Evolutionary conservation across 2,329 filamentous ascomycete genomes (phyloP).

Genomic region (Phaeophleospora eucalypticola): DNA sequence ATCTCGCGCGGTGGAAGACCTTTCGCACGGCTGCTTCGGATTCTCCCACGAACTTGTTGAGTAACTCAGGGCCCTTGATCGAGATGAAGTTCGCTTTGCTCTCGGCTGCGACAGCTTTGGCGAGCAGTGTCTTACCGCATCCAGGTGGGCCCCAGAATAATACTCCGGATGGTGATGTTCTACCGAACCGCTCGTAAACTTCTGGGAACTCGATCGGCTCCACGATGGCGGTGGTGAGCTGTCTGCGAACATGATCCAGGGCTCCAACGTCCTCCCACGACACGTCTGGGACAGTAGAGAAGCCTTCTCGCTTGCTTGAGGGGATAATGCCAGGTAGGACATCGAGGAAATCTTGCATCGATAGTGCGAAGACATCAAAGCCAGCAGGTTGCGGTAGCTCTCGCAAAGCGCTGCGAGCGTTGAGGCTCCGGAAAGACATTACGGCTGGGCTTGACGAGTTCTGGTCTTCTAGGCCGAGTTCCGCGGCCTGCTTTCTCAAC

Average conservation of each 20-base stretch:
- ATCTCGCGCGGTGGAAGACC: conserved; percentile 82
- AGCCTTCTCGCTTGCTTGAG: conserved; percentile 86
- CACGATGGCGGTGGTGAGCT: conserved; percentile 81
- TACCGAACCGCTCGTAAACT: conserved; percentile 70
- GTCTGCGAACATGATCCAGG: conserved; percentile 70
- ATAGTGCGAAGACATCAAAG: conserved; percentile 53
- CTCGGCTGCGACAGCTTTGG: conserved; percentile 93
- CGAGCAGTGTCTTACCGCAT: conserved; percentile 93
- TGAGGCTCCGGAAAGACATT: conserved; percentile 21
- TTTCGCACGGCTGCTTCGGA: conserved; percentile 89
- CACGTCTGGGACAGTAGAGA: conserved; percentile 87
- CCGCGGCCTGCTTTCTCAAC: conserved; percentile 37
- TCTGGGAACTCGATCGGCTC: conserved; percentile 81
- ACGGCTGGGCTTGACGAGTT: conserved; percentile 10
- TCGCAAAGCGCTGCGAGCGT: conserved; percentile 45
- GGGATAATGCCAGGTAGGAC: conserved; percentile 74
- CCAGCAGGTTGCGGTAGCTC: conserved; percentile 51
- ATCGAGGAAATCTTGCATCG: conserved; percentile 65
- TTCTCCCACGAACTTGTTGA: conserved; percentile 98
- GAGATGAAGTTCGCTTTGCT: conserved; percentile 97
- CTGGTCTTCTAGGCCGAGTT: conserved; percentile 29
- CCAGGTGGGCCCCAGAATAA: conserved; percentile 95
- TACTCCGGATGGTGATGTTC: conserved; percentile 77
- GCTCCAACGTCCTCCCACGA: conserved; percentile 93
- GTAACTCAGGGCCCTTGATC: conserved; percentile 89